Evolutionary conservation across 345 rosid genomes (phyloP), one percentile per base, ranked within the genome.

Genomic region (Citrus unshiu): DNA sequence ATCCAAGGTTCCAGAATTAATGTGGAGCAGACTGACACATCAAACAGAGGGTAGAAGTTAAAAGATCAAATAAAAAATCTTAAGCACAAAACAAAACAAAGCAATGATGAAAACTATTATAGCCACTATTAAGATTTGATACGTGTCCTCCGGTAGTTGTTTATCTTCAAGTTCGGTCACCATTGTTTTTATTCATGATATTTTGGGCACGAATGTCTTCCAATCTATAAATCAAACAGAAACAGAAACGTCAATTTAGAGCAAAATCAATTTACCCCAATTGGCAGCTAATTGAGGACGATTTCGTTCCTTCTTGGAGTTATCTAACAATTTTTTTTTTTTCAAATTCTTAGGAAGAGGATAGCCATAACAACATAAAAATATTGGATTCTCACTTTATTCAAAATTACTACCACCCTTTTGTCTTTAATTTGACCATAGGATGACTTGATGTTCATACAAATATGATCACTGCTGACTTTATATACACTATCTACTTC

Each of bases 401-500:
- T 86, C 77, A 79, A 75, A 85, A 81, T 59, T 63, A 84, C 82
- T 24, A 76, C 40, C 75, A 76, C 63, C 68, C 79, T 43, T 9
- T 13, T 43, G 83, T 81, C 76, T 65, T 66, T 13, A 59, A 79
- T 66, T 77, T 58, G 76, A 69, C 49, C 59, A 77, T 65, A 63
- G 56, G 77, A 72, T 61, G 82, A 77, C 57, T 35, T 30, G 13
- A 12, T 34, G 57, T 65, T 64, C 77, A 66, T 77, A 72, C 75
- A 78, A 30, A 34, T 64, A 75, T 69, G 72, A 69, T 39, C 61
- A 68, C 73, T 65, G 73, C 77, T 51, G 71, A 21, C 70, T 64
- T 71, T 81, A 83, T 84, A 81, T 88, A 83, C 89, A 88, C 60
- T 56, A 77, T 82, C 85, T 73, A 78, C 46, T 58, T 65, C 74